Percentiles rank a stretch among this genome's conserved stretches.
These are phyloP conservation scores for Grammothele lineata DNA, from an alignment of 768 basidiomycete genomes.

Conservation along the genomic window DNA sequence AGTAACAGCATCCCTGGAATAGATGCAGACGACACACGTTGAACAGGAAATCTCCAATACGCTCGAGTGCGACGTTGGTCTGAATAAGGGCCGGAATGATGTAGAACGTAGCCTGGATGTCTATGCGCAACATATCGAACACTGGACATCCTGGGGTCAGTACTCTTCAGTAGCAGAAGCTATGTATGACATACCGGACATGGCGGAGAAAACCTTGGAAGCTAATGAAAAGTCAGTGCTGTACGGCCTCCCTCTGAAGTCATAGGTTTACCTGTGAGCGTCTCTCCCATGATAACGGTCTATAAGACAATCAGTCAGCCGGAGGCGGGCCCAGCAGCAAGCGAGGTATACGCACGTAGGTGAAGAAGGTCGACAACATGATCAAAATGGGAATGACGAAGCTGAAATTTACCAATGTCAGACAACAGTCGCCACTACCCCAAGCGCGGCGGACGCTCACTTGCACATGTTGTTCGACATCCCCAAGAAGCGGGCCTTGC, in stretches of 20 bases:
- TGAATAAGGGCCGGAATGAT: constrained; percentile 4
- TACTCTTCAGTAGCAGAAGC: too few relatives aligned
- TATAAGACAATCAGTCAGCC: too few relatives aligned
- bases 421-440: neutral
- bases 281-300: constrained; percentile 35
- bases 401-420: too few relatives aligned
- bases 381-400: constrained; percentile 55
- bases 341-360: constrained; percentile 41
- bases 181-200: constrained; percentile 14
- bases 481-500: constrained; percentile 46
- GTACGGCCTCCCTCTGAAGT: neutral
- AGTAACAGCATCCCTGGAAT: too few relatives aligned
- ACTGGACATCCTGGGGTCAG: neutral
- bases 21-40: too few relatives aligned
- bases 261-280: constrained; percentile 27
- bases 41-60: constrained; percentile 37
- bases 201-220: constrained; percentile 14
- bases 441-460: constrained; percentile 25
- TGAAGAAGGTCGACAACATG: constrained; percentile 61
- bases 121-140: constrained; percentile 12
- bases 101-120: neutral
- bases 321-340: too few relatives aligned
- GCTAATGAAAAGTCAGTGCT: neutral
- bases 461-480: constrained; percentile 42
- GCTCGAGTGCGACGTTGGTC: constrained; percentile 36